A percentile compares a stretch with the other conserved stretches of the same genome.
phyloP scores from a whole-genome alignment of 75 land plant genomes.

The Chamaecyparis obtusa region DNA sequence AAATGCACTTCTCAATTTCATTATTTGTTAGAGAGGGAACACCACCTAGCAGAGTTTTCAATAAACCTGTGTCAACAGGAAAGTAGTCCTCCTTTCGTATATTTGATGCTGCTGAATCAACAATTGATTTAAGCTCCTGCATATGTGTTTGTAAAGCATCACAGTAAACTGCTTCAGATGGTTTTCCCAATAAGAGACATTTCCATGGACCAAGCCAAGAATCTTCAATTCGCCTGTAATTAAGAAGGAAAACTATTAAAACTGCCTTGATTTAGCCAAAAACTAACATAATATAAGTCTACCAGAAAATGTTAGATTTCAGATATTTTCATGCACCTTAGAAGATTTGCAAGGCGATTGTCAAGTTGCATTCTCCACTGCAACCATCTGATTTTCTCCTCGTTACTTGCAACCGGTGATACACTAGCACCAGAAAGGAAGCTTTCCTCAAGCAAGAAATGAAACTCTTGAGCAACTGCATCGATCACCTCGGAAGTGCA shows the following conservation, averaged over 20 bases:
- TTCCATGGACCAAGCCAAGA: too few relatives aligned
- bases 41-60: too few relatives aligned
- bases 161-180: too few relatives aligned
- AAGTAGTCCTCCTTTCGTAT: too few relatives aligned
- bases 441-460: conserved; percentile 65
- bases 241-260: background rate
- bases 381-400: conserved; percentile 69
- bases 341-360: conserved; percentile 45
- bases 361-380: conserved; percentile 60
- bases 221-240: conserved; percentile 24
- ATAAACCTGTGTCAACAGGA: too few relatives aligned
- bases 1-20: too few relatives aligned
- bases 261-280: background rate
- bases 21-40: too few relatives aligned
- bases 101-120: too few relatives aligned
- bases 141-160: too few relatives aligned
- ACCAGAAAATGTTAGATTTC: background rate
- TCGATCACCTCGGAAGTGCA: conserved; percentile 25
- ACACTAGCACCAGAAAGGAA: conserved; percentile 39
- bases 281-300: background rate
- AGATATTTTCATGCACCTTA: conserved; percentile 36
- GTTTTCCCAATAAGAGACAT: too few relatives aligned
- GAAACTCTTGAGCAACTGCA: conserved; percentile 48
- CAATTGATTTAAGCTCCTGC: too few relatives aligned
- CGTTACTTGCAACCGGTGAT: conserved; percentile 27